Base-by-base conservation (phyloP, 163 green algal genomes). In the Scenedesmus sp. region DNA sequence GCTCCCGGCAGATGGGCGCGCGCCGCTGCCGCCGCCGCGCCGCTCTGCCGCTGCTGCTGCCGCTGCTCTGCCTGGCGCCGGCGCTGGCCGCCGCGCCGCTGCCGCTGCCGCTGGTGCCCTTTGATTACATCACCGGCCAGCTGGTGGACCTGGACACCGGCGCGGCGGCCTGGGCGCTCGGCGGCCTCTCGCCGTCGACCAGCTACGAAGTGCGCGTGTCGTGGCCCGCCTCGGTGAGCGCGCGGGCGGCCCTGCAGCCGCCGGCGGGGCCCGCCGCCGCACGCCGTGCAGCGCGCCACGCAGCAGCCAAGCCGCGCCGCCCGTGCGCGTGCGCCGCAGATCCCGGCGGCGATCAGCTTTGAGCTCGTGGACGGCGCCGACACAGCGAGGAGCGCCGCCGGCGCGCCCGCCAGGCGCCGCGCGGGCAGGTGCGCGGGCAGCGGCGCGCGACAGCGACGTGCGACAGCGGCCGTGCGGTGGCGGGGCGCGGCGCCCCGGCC, bases 141-240 rank as follows among this genome's bases (percentile, higher is more conserved):
- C 60, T 80, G 9, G 36, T 80, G 3, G 45, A 72, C 6, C 60
- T 80, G 11, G 72, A 80, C 60, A 45, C 28, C 6, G 72, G 17
- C 24, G 72, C 44, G 20, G 50, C 31, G 29, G 9, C 15, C 24
- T 89, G 83, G 31, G 9, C 17, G 11, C 54, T 87, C 0, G 7
- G 2, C 3, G 75, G 44, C 2, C 79, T 89, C 10, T 64, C 64
- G 44, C 36, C 85, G 7, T 51, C 45, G 6, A 72, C 65, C 47
- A 63, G 50, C 4, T 89, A 89, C 64, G 85, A 89, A 60, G 64
- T 87, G 9, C 77, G 85, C 22, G 42, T 89, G 24, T 89, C 85
- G 2, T 86, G 78, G 44, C 85, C 85, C n/a, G 85, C 85, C 3
- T 83, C 82, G 5, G 85, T 89, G 60, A 70, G n/a, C n/a, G n/a